A percentile compares a stretch with the other conserved stretches of the same genome.
Conservation (phyloP, 2,329 filamentous ascomycete genomes). For the Sporothrix mexicana region DNA sequence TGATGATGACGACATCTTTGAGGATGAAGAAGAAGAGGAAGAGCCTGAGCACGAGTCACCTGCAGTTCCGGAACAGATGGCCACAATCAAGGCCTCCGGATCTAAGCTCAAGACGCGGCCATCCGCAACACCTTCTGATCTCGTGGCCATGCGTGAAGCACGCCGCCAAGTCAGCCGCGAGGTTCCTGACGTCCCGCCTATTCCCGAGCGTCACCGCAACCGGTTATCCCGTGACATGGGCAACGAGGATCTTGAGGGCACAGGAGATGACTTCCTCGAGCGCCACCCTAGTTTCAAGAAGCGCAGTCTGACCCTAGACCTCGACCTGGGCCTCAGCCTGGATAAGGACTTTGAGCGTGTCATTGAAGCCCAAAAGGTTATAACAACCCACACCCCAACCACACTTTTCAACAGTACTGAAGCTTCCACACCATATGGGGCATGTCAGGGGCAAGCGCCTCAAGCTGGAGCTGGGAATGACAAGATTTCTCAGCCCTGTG, state of each 20-base stretch:
- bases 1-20: constrained; percentile 32
- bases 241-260: constrained; percentile 43
- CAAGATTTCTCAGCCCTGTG: constrained; percentile 30
- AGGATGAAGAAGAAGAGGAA: constrained; percentile 28
- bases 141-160: constrained; percentile 82
- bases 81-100: constrained; percentile 87
- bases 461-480: constrained; percentile 34
- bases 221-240: constrained; percentile 58
- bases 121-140: constrained; percentile 84
- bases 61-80: constrained; percentile 77
- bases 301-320: constrained; percentile 79
- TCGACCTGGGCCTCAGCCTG: constrained; percentile 83
- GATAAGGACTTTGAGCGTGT: constrained; percentile 94
- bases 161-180: constrained; percentile 85
- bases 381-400: constrained; percentile 51
- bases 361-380: constrained; percentile 96
- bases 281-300: constrained; percentile 78
- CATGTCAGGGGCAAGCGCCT: constrained; percentile 55
- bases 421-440: constrained; percentile 37
- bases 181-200: constrained; percentile 63
- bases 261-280: constrained; percentile 55
- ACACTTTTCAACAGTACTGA: constrained; percentile 31
- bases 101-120: constrained; percentile 87
- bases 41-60: constrained; percentile 55
- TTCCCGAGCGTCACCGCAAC: constrained; percentile 65